Evolutionary conservation across 1,284 basidiomycete species (phyloP).

Genomic region (Leccinum glutinopallens): DNA sequence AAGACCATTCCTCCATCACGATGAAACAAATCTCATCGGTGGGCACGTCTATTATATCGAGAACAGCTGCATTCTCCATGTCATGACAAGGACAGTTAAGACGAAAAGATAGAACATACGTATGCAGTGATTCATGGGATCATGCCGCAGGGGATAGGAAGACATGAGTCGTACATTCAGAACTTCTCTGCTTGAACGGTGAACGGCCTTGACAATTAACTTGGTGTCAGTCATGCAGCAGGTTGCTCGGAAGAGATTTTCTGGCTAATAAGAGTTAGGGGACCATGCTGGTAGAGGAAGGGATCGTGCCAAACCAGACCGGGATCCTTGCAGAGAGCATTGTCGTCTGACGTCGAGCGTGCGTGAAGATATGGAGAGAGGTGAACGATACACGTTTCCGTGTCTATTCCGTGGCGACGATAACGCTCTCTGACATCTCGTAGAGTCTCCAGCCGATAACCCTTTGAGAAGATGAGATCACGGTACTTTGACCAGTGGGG

Average conservation of each 20-base stretch:
- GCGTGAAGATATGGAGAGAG: constrained; percentile 41
- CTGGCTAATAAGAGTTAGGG: constrained; percentile 48
- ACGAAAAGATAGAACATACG: constrained; percentile 46
- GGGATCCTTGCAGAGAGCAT: constrained; percentile 65
- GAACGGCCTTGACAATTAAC: constrained; percentile 68
- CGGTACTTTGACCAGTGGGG: constrained; percentile 65
- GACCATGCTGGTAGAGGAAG: constrained; percentile 2
- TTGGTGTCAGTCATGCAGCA: constrained; percentile 50
- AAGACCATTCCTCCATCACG: constrained; percentile 79
- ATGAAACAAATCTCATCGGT: constrained; percentile 63
- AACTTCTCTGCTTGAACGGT: constrained; percentile 61
- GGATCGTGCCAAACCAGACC: constrained; percentile 54
- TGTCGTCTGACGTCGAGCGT: constrained; percentile 47
- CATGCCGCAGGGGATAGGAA: constrained; percentile 48
- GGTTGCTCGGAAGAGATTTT: constrained; percentile 69
- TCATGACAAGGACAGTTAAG: constrained; percentile 6
- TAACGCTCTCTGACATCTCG: constrained; percentile 53
- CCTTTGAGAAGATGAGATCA: constrained; percentile 48
- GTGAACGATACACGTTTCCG: constrained; percentile 23
- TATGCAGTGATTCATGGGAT: constrained; percentile 74
- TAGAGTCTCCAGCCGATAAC: constrained; percentile 66
- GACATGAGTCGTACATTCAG: constrained; percentile 58
- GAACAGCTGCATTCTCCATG: constrained; percentile 32
- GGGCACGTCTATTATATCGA: constrained; percentile 62
- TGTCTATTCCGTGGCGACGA: constrained; percentile 11